Conservation (phyloP, 257 asterid genomes). For the Nicotiana sylvestris region DNA sequence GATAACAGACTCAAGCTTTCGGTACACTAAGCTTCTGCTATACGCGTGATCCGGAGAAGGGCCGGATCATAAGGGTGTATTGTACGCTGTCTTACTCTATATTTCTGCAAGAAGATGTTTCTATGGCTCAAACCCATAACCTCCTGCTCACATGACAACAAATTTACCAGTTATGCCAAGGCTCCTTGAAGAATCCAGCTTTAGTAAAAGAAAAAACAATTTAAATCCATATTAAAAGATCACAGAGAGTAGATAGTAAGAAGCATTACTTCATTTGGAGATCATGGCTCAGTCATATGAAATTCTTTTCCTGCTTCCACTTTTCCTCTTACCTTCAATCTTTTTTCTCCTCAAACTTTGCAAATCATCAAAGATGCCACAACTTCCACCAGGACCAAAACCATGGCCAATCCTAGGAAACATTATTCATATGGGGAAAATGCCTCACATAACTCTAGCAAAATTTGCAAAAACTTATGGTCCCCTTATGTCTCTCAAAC, state of each 20-base stretch:
- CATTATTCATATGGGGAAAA: conserved; percentile 20
- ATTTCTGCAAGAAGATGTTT: too few relatives aligned
- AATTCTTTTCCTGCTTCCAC: neutral
- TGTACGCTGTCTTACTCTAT: too few relatives aligned
- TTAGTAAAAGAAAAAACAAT: too few relatives aligned
- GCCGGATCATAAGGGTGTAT: too few relatives aligned
- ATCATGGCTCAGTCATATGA: neutral
- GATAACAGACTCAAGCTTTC: too few relatives aligned
- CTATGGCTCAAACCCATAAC: rapidly evolving
- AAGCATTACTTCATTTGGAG: neutral
- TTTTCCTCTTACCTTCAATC: conserved; percentile 14
- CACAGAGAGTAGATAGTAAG: neutral
- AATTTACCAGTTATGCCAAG: too few relatives aligned
- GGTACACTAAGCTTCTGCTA: too few relatives aligned
- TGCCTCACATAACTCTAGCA: conserved; percentile 25
- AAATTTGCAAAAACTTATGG: conserved; percentile 34
- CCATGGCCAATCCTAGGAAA: conserved; percentile 50
- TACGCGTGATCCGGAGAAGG: too few relatives aligned
- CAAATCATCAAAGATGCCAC: conserved; percentile 12
- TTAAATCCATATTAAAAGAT: neutral
- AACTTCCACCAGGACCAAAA: conserved; percentile 55
- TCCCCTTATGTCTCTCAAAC: conserved; percentile 32
- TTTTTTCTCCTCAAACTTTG: conserved; percentile 8
- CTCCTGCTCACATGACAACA: too few relatives aligned
- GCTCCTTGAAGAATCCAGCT: too few relatives aligned